Conservation (phyloP, 768 basidiomycete species). For the Inosperma sp. region DNA sequence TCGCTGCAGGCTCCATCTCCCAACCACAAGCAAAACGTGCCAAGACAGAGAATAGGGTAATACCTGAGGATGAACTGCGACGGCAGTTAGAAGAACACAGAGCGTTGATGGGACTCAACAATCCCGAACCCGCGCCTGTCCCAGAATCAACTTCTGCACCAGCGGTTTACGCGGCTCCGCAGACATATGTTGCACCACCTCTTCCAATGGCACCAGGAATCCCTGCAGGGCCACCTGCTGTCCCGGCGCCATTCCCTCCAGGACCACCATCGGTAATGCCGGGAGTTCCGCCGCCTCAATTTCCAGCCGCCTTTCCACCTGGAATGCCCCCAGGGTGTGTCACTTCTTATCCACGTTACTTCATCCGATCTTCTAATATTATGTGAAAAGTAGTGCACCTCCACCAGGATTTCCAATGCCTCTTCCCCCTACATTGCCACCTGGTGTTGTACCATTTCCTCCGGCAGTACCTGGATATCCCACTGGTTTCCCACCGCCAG, state of each 20-base stretch:
- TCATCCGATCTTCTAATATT: too few relatives aligned
- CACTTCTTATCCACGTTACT: slow-evolving; percentile 5
- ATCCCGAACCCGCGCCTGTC: slow-evolving; percentile 21
- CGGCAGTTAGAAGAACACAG: slow-evolving; percentile 87
- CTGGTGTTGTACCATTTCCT: slow-evolving; percentile 34
- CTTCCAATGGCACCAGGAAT: slow-evolving; percentile 33
- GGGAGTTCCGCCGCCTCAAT: slow-evolving; percentile 45
- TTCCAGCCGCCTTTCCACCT: slow-evolving; percentile 53
- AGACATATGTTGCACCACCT: slow-evolving; percentile 57
- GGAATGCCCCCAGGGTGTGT: slow-evolving; percentile 57
- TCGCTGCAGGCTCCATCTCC: slow-evolving; percentile 75
- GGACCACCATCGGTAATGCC: slow-evolving; percentile 42
- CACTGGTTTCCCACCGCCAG: slow-evolving; percentile 16
- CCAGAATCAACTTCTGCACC: slow-evolving; percentile 39
- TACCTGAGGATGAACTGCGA: slow-evolving; percentile 80
- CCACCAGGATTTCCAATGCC: slow-evolving; percentile 40
- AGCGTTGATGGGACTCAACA: slow-evolving; percentile 71
- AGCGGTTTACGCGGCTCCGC: slow-evolving; percentile 70
- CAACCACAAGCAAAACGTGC: slow-evolving; percentile 79
- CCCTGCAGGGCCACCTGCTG: slow-evolving; percentile 29
- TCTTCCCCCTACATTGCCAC: slow-evolving; percentile 54
- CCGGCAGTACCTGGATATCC: slow-evolving; percentile 7
- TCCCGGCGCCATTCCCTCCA: slow-evolving; percentile 32
- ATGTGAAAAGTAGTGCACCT: slow-evolving; percentile 2
- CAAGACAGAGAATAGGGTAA: slow-evolving; percentile 68